Evolutionary conservation across 768 basidiomycete genomes (phyloP).

Genomic region (Gloeopeniophorella convolvens): DNA sequence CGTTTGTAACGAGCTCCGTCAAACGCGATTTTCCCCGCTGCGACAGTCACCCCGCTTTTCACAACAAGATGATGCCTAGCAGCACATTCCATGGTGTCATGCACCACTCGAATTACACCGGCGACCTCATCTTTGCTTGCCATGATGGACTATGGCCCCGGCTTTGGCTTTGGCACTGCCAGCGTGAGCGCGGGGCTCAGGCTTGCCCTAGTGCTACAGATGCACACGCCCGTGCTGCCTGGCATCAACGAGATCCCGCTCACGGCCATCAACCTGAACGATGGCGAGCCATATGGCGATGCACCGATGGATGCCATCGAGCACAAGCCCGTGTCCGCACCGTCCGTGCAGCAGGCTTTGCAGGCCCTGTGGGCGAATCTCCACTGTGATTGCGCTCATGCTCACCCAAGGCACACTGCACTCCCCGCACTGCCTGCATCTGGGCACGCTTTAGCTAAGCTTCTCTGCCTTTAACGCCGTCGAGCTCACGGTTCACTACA

Average conservation of each 20-base stretch:
- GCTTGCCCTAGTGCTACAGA: conserved; percentile 54
- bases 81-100: conserved; percentile 70
- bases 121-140: conserved; percentile 68
- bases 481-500: conserved; percentile 29
- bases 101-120: conserved; percentile 77
- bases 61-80: conserved; percentile 39
- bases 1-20: too few relatives aligned
- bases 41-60: too few relatives aligned
- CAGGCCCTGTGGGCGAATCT: conserved; percentile 29
- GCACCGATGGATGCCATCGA: conserved; percentile 21
- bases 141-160: conserved; percentile 37
- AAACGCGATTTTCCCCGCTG: too few relatives aligned
- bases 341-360: conserved; percentile 2
- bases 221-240: conserved; percentile 49
- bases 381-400: conserved; percentile 49
- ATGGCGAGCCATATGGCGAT: conserved; percentile 30
- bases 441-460: conserved; percentile 31
- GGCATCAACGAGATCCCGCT: conserved; percentile 72
- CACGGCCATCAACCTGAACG: conserved; percentile 63
- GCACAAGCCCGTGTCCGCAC: background rate
- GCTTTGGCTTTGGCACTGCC: conserved; percentile 36
- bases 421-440: conserved; percentile 39
- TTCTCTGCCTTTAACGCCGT: conserved; percentile 32
- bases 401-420: conserved; percentile 46
- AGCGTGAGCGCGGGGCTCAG: conserved; percentile 45